These are phyloP conservation scores for Gyrodon lividus DNA, from an alignment of 768 basidiomycete genomes.

Conservation along the genomic window DNA sequence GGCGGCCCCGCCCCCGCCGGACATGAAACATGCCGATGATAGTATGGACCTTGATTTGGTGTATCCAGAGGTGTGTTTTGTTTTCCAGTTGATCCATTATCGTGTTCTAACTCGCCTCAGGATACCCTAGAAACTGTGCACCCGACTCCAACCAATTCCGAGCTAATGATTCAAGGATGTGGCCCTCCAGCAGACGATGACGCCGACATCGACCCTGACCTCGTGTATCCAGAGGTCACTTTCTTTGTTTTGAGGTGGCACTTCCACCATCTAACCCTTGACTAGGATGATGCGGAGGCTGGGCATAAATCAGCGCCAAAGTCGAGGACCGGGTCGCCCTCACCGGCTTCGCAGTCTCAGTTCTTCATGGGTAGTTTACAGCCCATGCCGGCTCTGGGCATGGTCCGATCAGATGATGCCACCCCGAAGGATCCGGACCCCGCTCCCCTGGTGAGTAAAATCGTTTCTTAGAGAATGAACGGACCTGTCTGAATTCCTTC, in stretches of 20 bases:
- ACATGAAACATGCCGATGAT: not conserved
- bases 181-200: not conserved
- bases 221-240: slow-evolving; percentile 26
- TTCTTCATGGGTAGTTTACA: slow-evolving; percentile 1
- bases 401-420: not conserved
- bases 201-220: slow-evolving; percentile 11
- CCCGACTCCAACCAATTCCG: not conserved
- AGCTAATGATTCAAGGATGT: not conserved
- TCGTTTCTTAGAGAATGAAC: not conserved
- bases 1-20: not conserved
- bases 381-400: slow-evolving; percentile 4
- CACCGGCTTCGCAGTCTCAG: not conserved
- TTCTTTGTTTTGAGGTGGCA: not conserved
- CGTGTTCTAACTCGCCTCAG: not conserved
- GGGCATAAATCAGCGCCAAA: not conserved
- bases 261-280: not conserved
- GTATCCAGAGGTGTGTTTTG: slow-evolving; percentile 8
- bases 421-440: not conserved
- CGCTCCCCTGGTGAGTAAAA: slow-evolving; percentile 5
- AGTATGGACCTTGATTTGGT: slow-evolving; percentile 6
- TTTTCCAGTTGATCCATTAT: not conserved
- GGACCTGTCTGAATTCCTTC: not conserved
- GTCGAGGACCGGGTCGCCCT: not conserved
- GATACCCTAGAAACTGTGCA: not conserved
- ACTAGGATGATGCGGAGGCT: slow-evolving; percentile 9